Percentiles rank a stretch among this genome's conserved stretches.
Evolutionary conservation across 495 filamentous ascomycete genomes (phyloP).

Genomic region (Aspergillus nanangensis): DNA sequence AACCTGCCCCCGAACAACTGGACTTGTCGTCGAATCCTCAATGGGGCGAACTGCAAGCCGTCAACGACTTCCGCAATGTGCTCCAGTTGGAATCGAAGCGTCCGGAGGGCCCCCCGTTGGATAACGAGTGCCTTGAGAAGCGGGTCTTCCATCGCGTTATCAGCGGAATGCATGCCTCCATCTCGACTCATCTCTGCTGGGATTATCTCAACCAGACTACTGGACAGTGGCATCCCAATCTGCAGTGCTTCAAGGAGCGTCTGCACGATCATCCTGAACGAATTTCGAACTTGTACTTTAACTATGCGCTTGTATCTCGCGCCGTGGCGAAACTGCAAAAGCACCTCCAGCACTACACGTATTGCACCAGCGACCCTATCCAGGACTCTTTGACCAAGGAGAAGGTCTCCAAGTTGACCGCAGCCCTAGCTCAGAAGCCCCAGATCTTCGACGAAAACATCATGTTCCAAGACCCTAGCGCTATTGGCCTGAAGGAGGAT

Average conservation of each 20-base stretch:
- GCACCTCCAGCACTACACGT: conserved; percentile 79
- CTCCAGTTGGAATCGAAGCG: conserved; percentile 69
- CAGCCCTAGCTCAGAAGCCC: conserved; percentile 56
- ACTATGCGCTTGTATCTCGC: conserved; percentile 89
- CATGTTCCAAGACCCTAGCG: conserved; percentile 72
- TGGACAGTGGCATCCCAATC: conserved; percentile 88
- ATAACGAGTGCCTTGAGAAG: conserved; percentile 95
- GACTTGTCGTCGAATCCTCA: conserved; percentile 24
- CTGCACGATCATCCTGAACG: conserved; percentile 82
- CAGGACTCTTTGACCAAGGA: conserved; percentile 76
- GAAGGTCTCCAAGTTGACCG: conserved; percentile 70
- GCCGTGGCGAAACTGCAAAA: conserved; percentile 88
- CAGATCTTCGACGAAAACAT: conserved; percentile 89
- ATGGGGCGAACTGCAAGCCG: conserved; percentile 55
- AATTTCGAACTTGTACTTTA: conserved; percentile 97
- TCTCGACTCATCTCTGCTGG: conserved; percentile 93
- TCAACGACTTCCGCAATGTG: conserved; percentile 77
- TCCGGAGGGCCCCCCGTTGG: conserved; percentile 61
- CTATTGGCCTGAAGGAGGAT: conserved; percentile 85
- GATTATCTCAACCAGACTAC: conserved; percentile 95
- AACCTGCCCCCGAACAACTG: conserved; percentile 45
- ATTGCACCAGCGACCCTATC: conserved; percentile 77
- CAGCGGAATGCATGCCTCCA: conserved; percentile 96
- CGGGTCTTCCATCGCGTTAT: conserved; percentile 93
- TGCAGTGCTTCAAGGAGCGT: conserved; percentile 81